These are phyloP conservation scores for Apiospora rasikravindrae DNA, from an alignment of 2,329 filamentous ascomycete species.

Conservation along the genomic window DNA sequence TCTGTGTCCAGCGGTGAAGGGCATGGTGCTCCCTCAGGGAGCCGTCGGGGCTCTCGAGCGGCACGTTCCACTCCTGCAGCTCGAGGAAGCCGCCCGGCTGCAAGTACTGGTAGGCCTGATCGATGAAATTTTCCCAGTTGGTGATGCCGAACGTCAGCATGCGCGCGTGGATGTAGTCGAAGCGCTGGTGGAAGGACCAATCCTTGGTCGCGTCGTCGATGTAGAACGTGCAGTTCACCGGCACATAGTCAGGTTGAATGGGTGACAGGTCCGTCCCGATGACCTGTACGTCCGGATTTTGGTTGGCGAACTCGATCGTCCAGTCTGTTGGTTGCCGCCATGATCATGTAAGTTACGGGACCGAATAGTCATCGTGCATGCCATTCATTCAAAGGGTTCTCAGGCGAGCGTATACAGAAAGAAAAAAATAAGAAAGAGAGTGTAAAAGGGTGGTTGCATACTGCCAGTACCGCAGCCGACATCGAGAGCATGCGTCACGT, in stretches of 20 bases:
- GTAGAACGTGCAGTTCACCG: conserved; percentile 29
- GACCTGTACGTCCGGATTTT: conserved; percentile 28
- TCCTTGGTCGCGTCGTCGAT: conserved; percentile 56
- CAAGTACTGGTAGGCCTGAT: conserved; percentile 28
- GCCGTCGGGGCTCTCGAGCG: conserved; percentile 27
- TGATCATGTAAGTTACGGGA: conserved; percentile 1
- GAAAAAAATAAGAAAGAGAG: not conserved
- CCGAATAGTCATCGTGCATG: not conserved
- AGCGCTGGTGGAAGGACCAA: conserved; percentile 42
- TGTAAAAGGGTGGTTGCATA: conserved; percentile 5
- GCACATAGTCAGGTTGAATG: conserved; percentile 30
- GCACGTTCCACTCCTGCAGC: conserved; percentile 31
- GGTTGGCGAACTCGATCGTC: conserved; percentile 30
- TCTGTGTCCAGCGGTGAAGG: conserved; percentile 27
- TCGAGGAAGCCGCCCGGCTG: conserved; percentile 33
- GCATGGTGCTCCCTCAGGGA: conserved; percentile 23
- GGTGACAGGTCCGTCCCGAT: conserved; percentile 30
- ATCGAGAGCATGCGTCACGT: conserved; percentile 25
- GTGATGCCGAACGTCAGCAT: conserved; percentile 30
- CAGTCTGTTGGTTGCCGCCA: conserved; percentile 24
- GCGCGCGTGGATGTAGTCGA: conserved; percentile 30
- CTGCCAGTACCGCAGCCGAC: conserved; percentile 25
- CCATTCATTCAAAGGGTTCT: not conserved
- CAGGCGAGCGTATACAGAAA: not conserved
- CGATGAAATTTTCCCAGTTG: conserved; percentile 30